Base-by-base conservation (phyloP, 148 eudicot genomes). In the Diospyros kaki region DNA sequence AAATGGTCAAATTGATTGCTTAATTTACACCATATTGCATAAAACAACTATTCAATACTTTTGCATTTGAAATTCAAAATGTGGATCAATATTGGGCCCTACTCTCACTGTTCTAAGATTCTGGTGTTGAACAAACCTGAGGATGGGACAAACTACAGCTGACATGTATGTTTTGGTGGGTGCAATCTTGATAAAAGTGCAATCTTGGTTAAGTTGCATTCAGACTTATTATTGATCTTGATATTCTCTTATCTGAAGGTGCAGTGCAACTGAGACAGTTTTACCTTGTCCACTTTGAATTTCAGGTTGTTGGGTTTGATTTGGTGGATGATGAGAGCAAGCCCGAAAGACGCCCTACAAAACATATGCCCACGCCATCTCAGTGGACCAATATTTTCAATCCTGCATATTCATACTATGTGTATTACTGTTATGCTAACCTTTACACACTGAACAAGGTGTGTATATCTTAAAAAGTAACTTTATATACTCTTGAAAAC, bases 291-390 rank as follows among this genome's bases (percentile, higher is more conserved):
- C 73, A 54, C 53, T 59, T 75, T 55, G 52, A 74, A 3, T 79
- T 65, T 59, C 84, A 96, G 99, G 93, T 96, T 75, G 98, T 96
- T 77, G 99, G 99, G 56, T 84, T 96, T 42, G 99, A 96, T 87
- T 76, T 96, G 83, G 99, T 96, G 82, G 99, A 96, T 78, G 99
- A 96, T 74, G 99, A 96, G 82, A 96, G 93, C 83, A 96, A 93
- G 81, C 99, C 98, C 42, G 99, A 96, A 81, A 89, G 99, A 79
- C 94, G 99, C 50, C 99, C 99, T 48, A 96, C 98, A 70, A 96
- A 96, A 73, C 99, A 96, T 80, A 96, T 96, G 99, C 99, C 97
- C 45, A 93, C 97, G 10, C 99, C 99, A 46, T 87, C 88, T 62
- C 90, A 93, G 74, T 96, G 99, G 99, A 96, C 91, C 44, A 96